These are phyloP conservation scores for Trifolium fragiferum DNA, from an alignment of 306 rosid species.

Conservation along the genomic window DNA sequence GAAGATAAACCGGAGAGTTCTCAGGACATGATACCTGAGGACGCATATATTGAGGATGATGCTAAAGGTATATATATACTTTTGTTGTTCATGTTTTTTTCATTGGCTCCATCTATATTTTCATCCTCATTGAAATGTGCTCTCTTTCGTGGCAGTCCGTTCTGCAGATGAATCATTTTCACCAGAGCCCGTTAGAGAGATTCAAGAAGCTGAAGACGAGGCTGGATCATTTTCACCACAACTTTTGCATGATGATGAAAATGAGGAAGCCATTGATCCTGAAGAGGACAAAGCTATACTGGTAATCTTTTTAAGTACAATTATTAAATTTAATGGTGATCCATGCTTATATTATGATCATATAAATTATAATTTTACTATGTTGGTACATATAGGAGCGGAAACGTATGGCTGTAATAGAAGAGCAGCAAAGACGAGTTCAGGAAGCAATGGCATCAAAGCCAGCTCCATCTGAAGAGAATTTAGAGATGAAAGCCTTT, in stretches of 20 bases:
- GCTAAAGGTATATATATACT: constrained; percentile 53
- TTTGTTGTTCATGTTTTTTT: constrained; percentile 26
- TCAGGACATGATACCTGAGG: constrained; percentile 47
- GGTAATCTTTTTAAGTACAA: constrained; percentile 37
- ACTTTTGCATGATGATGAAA: constrained; percentile 81
- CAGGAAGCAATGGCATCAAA: constrained; percentile 82
- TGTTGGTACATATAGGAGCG: constrained; percentile 60
- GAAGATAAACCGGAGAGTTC: constrained; percentile 58
- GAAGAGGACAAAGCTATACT: constrained; percentile 90
- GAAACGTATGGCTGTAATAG: constrained; percentile 70
- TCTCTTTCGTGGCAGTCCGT: constrained; percentile 21
- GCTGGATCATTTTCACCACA: constrained; percentile 91
- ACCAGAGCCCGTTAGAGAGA: constrained; percentile 70
- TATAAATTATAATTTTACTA: constrained; percentile 19
- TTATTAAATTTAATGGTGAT: constrained; percentile 10
- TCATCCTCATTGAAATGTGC: constrained; percentile 22
- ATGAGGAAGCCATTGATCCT: constrained; percentile 87
- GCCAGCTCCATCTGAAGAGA: constrained; percentile 82
- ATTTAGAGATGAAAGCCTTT: constrained; percentile 85
- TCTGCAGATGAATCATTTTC: constrained; percentile 65
- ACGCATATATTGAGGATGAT: constrained; percentile 57
- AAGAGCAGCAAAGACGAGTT: constrained; percentile 81
- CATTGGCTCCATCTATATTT: constrained; percentile 16
- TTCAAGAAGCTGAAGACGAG: constrained; percentile 63
- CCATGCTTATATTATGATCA: background rate